Evolutionary conservation across 257 asterid genomes (phyloP).

Genomic region (Ajuga chamaepitys): DNA sequence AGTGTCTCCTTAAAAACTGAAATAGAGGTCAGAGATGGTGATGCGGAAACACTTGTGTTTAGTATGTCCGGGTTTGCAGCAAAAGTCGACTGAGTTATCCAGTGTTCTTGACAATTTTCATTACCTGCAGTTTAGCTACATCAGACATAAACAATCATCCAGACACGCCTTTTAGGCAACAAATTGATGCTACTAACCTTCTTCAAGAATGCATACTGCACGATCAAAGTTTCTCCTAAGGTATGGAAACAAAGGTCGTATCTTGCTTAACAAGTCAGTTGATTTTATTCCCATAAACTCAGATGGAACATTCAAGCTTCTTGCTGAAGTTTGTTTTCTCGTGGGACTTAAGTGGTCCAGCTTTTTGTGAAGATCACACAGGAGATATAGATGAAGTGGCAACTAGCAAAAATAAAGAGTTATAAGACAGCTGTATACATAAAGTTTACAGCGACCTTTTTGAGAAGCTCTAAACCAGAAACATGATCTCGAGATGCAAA

Average conservation of each 20-base stretch:
- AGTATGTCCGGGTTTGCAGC: slow-evolving; percentile 55
- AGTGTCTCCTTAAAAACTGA: slow-evolving; percentile 61
- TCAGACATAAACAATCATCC: slow-evolving; percentile 22
- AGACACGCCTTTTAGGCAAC: slow-evolving; percentile 10
- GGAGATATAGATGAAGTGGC: slow-evolving; percentile 71
- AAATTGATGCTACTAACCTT: slow-evolving; percentile 39
- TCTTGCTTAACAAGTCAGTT: slow-evolving; percentile 40
- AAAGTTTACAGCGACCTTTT: not conserved
- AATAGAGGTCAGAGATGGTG: slow-evolving; percentile 36
- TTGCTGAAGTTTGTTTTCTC: slow-evolving; percentile 39
- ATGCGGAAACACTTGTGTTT: slow-evolving; percentile 31
- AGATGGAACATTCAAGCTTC: slow-evolving; percentile 28
- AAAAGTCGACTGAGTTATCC: slow-evolving; percentile 53
- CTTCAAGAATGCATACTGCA: slow-evolving; percentile 43
- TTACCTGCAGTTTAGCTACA: slow-evolving; percentile 36
- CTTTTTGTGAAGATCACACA: slow-evolving; percentile 70
- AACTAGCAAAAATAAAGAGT: slow-evolving; percentile 38
- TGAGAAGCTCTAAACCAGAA: slow-evolving; percentile 6
- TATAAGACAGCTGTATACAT: slow-evolving; percentile 1
- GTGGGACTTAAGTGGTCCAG: slow-evolving; percentile 48
- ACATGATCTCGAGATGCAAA: slow-evolving; percentile 4
- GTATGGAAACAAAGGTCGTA: slow-evolving; percentile 47
- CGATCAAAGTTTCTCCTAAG: slow-evolving; percentile 54
- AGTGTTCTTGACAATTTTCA: slow-evolving; percentile 68
- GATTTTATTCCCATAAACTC: slow-evolving; percentile 36